Percentiles rank a stretch among this genome's conserved stretches.
phyloP scores from a whole-genome alignment of 1,284 basidiomycete genomes.

The Trichosporon sp. region DNA sequence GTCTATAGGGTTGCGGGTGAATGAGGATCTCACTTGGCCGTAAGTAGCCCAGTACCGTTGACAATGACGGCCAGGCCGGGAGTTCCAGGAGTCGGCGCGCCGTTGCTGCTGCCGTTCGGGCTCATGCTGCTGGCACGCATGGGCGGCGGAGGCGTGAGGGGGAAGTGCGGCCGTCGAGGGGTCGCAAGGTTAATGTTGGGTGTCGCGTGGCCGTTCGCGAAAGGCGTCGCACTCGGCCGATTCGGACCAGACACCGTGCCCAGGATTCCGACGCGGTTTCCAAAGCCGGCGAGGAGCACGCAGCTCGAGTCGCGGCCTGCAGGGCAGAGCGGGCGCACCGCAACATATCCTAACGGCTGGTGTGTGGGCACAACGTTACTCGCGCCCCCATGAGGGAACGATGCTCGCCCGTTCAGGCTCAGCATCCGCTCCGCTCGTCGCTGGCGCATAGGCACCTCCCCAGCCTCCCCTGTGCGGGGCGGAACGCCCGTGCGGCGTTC shows the following conservation, averaged over 20 bases:
- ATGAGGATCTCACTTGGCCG: neutral
- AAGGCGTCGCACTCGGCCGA: neutral
- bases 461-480: constrained; percentile 2
- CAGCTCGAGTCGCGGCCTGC: constrained; percentile 12
- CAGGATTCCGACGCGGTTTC: constrained; percentile 40
- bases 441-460: constrained; percentile 27
- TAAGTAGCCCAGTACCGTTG: neutral
- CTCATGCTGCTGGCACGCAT: neutral
- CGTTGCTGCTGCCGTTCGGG: neutral
- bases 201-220: neutral
- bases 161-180: neutral
- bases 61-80: neutral
- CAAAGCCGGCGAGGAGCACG: constrained; percentile 33
- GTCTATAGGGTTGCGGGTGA: neutral
- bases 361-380: constrained; percentile 32
- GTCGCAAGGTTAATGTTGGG: neutral
- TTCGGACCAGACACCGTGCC: neutral
- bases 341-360: constrained; percentile 34
- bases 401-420: constrained; percentile 35
- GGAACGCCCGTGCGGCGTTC: constrained; percentile 13
- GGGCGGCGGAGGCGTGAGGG: neutral
- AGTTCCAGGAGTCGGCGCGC: neutral
- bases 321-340: constrained; percentile 26
- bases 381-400: constrained; percentile 28
- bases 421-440: constrained; percentile 37